Evolutionary conservation across 805 yeast species (phyloP), one percentile per base, ranked within the genome.

Genomic region (Komagataella phaffii): DNA sequence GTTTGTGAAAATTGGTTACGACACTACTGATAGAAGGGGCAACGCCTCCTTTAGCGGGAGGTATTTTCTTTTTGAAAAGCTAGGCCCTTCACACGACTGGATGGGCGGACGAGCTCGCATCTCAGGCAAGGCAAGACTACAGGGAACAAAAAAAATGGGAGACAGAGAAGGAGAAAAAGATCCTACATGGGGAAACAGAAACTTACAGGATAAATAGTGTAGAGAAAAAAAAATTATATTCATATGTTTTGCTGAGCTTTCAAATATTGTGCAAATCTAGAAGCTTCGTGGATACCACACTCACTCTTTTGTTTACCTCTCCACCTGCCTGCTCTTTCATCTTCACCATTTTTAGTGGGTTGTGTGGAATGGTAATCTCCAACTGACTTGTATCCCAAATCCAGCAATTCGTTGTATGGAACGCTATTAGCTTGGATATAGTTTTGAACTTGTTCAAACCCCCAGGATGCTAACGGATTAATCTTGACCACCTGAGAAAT

Each of bases 301-400:
- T 91, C 98, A 0, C 96, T 88, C 71, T 91, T 91, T 8, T 80
- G 75, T 63, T 84, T 77, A 2, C 96, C 97, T 71, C 85, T 84
- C 98, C 98, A 91, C 61, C 98, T 78, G 1, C 98, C 98, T n/a
- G 93, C 80, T 57, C 98, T 77, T 65, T 91, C 98, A 62, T 91
- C 97, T 63, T 88, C 97, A 7, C 95, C 96, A 47, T 85, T 96
- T 6, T 70, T 75, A 8, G 88, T 95, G 2, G 98, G 97, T 30
- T 69, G 80, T 0, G 98, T 91, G 1, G 96, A 87, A 65, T 91
- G 98, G 78, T 90, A 91, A 65, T 91, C 98, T 1, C 98, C 98
- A 14, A 91, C 78, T 0, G 96, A 87, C 61, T 88, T 83, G 67
- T 90, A 91, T 0, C 97, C 97, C 52, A 81, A 69, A 65, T 89